Base-by-base conservation (phyloP, 805 yeast genomes). In the Debaryomyces tyrocola region DNA sequence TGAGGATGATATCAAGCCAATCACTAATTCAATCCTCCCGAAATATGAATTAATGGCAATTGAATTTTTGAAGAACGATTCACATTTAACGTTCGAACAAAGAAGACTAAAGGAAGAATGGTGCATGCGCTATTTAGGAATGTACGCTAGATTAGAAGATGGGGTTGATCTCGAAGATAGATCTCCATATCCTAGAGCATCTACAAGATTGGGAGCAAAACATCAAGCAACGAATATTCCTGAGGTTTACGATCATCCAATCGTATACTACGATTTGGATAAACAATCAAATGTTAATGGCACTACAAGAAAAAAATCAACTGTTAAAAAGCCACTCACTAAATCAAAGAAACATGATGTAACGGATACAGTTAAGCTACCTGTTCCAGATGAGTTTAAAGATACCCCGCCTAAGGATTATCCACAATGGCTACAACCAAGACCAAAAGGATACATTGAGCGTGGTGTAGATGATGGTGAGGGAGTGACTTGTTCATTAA, bases 391-490 rank as follows among this genome's bases (percentile, higher is more conserved):
- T 7, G 77, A 79, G 48, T 81, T 41, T 55, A 56, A 66, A 48
- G 69, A 72, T 42, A 44, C 57, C 0, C 63, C 68, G 15, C 73
- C 75, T 0, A 68, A 67, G 40, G 82, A 81, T 0, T 80, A 72
- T 45, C 91, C 91, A 0, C 77, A 75, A 0, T 89, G 96, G 96
- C 66, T 88, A 27, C 91, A 85, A 59, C 86, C 84, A 3, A 70
- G 84, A 49, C 96, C 96, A 0, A 73, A 75, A 42, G 96, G 96
- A 0, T 90, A 88, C 62, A 69, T 87, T 6, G 96, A 90, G 57
- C 75, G 98, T 56, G 97, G 97, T 1, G 82, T 79, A 3, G 87
- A 84, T 56, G 82, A 77, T 17, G 76, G 76, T 0, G 64, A 57
- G 17, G 75, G 70, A 0, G 60, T 70, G n/a, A 82, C 90, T 0